Base-by-base conservation (phyloP, 176 grass and related monocot species). In the Aegilops longissima region DNA sequence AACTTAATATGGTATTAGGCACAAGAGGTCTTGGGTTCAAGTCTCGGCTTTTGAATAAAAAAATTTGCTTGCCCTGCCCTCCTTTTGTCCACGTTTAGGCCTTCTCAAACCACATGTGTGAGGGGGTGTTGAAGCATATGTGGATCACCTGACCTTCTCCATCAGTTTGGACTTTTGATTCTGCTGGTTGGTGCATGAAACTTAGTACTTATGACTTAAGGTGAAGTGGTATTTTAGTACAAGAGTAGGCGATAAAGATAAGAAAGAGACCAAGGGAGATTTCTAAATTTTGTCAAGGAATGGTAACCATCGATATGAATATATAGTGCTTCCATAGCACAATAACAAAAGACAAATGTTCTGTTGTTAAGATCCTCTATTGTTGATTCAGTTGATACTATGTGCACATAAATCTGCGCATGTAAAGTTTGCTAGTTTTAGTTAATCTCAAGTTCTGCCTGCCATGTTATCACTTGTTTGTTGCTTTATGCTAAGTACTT, bases 401-500 rank as follows among this genome's bases (percentile, higher is more conserved):
- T 80, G 12, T 66, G 61, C 45, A 34, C 7, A 76, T 51, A 80
- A 47, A 75, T 67, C 29, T 74, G 33, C 8, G 67, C n/a, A 81
- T 58, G 61, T 81, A 89, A 80, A 80, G 8, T 3, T 77, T 62
- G 3, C 4, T 68, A 3, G 49, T 52, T 52, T 52, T 52, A 52
- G 49, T 52, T 61, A 81, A 80, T 56, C 9, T 61, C 25, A 68
- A 81, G 45, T 85, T 81, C 70, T 45, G 67, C 63, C 38, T 80
- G 45, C 33, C 34, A 18, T 9, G 5, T 65, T 89, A 31, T 5
- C 24, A 39, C 70, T 74, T 31, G 3, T 62, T 8, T 76, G 12
- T 81, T 45, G 77, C 34, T 62, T 86, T 82, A 66, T 81, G 61
- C 49, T 86, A 20, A 69, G 49, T 87, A 36, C 54, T 83, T 49